Percentiles rank a stretch among this genome's conserved stretches.
These are phyloP conservation scores for Sporothrix schenckii DNA, from an alignment of 2,329 filamentous ascomycete species.

Conservation along the genomic window DNA sequence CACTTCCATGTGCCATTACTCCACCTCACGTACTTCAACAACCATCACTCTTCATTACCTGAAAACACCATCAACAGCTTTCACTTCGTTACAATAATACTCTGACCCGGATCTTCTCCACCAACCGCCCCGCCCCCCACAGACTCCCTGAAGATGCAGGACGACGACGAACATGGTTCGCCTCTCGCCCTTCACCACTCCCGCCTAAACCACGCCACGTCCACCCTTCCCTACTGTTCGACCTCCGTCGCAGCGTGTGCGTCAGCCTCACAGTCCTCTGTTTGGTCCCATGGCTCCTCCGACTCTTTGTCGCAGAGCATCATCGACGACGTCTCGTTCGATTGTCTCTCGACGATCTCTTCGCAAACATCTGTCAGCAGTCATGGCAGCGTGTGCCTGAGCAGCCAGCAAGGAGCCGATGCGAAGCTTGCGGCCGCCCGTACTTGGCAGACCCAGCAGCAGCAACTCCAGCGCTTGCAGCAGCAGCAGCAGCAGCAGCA, in stretches of 20 bases:
- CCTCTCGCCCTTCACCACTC: slow-evolving; percentile 49
- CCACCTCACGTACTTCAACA: slow-evolving; percentile 34
- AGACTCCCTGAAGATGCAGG: slow-evolving; percentile 59
- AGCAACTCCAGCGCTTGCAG: slow-evolving; percentile 26
- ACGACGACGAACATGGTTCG: slow-evolving; percentile 56
- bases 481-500: slow-evolving; percentile 13
- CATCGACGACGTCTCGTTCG: slow-evolving; percentile 34
- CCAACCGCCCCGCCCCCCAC: slow-evolving; percentile 30
- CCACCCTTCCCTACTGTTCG: slow-evolving; percentile 62
- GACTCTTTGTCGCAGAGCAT: slow-evolving; percentile 31
- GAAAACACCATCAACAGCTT: slow-evolving; percentile 25
- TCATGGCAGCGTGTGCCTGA: slow-evolving; percentile 22
- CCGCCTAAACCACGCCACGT: slow-evolving; percentile 51
- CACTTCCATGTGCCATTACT: slow-evolving; percentile 33
- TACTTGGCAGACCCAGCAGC: slow-evolving; percentile 32
- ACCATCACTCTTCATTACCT: slow-evolving; percentile 3
- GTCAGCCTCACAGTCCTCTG: slow-evolving; percentile 74
- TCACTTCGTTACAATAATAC: not conserved
- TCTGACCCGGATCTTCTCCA: not conserved
- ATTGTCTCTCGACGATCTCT: slow-evolving; percentile 33
- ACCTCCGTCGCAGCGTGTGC: slow-evolving; percentile 70
- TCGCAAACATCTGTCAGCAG: slow-evolving; percentile 35
- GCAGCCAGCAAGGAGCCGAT: slow-evolving; percentile 28
- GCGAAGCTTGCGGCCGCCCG: slow-evolving; percentile 28
- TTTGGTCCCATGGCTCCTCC: slow-evolving; percentile 69